Evolutionary conservation across 495 filamentous ascomycete species (phyloP).

Genomic region (Haplographium delicatum): DNA sequence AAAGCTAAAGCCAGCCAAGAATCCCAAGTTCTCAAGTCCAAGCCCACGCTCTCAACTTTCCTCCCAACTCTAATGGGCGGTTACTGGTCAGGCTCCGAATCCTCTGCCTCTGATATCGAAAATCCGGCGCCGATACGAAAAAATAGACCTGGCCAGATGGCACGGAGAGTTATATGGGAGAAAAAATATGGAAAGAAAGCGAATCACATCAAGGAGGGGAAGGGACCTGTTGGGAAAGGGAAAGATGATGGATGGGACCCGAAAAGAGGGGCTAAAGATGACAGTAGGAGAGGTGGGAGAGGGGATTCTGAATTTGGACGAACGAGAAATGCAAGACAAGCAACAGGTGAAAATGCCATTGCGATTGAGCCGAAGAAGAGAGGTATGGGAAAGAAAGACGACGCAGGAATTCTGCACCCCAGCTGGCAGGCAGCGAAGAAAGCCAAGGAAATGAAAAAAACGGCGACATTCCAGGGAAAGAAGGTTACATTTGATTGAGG

Average conservation of each 20-base stretch:
- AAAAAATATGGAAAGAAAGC: slow-evolving; percentile 80
- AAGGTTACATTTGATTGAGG: slow-evolving; percentile 85
- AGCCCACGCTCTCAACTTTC: slow-evolving; percentile 52
- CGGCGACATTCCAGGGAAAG: slow-evolving; percentile 70
- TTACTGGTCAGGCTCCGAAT: slow-evolving; percentile 87
- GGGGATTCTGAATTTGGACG: slow-evolving; percentile 1
- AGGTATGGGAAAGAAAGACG: slow-evolving; percentile 44
- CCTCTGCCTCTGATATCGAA: slow-evolving; percentile 39
- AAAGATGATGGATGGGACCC: slow-evolving; percentile 26
- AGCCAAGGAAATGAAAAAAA: slow-evolving; percentile 67
- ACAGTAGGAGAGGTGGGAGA: slow-evolving; percentile 9
- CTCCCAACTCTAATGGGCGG: slow-evolving; percentile 85
- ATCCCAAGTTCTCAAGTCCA: not conserved
- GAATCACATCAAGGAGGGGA: slow-evolving; percentile 54
- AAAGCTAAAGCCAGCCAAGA: slow-evolving; percentile 15
- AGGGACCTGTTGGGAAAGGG: slow-evolving; percentile 18
- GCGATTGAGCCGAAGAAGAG: slow-evolving; percentile 15
- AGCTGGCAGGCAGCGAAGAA: slow-evolving; percentile 88
- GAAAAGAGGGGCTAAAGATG: slow-evolving; percentile 35
- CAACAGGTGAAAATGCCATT: slow-evolving; percentile 21
- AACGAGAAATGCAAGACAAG: slow-evolving; percentile 5
- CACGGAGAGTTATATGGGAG: slow-evolving; percentile 80
- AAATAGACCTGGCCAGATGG: slow-evolving; percentile 86
- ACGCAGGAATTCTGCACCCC: slow-evolving; percentile 70
- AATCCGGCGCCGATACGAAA: slow-evolving; percentile 44